phyloP scores from a whole-genome alignment of 495 filamentous ascomycete genomes.

The Talaromyces wortmannii region DNA sequence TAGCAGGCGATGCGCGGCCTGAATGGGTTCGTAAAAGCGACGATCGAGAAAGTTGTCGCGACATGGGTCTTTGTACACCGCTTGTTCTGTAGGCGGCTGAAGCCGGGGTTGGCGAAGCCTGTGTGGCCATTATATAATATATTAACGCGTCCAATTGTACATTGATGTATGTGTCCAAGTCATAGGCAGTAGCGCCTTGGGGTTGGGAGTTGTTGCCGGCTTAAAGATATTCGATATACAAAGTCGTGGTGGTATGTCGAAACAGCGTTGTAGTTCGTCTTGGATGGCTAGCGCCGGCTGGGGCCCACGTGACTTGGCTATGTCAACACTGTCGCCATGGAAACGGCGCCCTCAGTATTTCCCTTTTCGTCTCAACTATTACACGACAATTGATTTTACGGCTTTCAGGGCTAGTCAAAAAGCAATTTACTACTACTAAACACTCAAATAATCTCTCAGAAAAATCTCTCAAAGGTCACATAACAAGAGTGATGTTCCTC shows the following conservation, averaged over 20 bases:
- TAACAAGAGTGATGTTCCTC: not conserved
- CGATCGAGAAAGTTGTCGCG: constrained; percentile 36
- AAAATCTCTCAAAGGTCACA: too few relatives aligned
- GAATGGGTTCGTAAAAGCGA: constrained; percentile 32
- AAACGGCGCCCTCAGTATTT: not conserved
- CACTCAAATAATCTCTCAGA: too few relatives aligned
- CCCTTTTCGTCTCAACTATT: too few relatives aligned
- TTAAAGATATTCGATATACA: constrained; percentile 2
- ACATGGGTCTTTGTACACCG: constrained; percentile 29
- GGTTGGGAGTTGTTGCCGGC: not conserved
- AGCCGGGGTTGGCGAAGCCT: constrained; percentile 32
- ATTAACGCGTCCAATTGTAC: constrained; percentile 4
- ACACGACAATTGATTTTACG: too few relatives aligned
- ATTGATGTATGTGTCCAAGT: constrained; percentile 1
- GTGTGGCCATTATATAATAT: constrained; percentile 16
- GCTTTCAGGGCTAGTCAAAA: too few relatives aligned
- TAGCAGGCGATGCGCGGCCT: constrained; percentile 31
- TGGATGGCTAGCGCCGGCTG: not conserved
- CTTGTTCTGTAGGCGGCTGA: constrained; percentile 27
- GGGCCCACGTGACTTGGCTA: not conserved
- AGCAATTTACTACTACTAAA: too few relatives aligned
- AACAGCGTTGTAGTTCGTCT: not conserved
- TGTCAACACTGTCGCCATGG: not conserved
- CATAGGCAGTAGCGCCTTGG: not conserved
- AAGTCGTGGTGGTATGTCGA: not conserved